Evolutionary conservation across 768 basidiomycete genomes (phyloP).

Genomic region (Amanita pseudoporphyria): DNA sequence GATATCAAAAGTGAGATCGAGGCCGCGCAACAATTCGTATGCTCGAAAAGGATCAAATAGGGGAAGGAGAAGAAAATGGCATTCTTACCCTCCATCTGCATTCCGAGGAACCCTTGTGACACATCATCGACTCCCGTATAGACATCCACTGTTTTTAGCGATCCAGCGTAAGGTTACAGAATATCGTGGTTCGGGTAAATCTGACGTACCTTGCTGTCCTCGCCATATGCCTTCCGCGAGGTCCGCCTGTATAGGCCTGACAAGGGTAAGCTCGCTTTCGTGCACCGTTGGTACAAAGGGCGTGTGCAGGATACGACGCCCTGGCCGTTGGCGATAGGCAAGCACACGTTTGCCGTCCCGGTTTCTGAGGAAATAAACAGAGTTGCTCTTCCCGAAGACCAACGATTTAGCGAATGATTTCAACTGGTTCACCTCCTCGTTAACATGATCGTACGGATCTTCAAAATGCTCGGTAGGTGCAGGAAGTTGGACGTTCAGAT

Average conservation of each 20-base stretch:
- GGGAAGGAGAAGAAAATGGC: neutral
- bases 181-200: neutral
- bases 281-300: constrained; percentile 27
- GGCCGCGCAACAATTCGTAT: constrained; percentile 18
- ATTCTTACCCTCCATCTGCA: constrained; percentile 16
- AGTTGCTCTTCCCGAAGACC: constrained; percentile 24
- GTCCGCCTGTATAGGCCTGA: constrained; percentile 19
- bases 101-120: constrained; percentile 8
- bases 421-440: neutral
- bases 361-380: constrained; percentile 22
- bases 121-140: constrained; percentile 14
- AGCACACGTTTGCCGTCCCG: constrained; percentile 22
- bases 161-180: neutral
- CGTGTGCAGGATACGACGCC: constrained; percentile 20
- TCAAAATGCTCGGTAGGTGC: neutral
- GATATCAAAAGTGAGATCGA: constrained; percentile 27
- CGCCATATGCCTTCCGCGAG: constrained; percentile 28
- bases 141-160: constrained; percentile 17
- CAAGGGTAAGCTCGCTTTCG: constrained; percentile 26
- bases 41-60: constrained; percentile 6
- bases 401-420: neutral
- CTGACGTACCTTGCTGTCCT: constrained; percentile 20
- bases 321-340: constrained; percentile 16
- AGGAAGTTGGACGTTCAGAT: constrained; percentile 3
- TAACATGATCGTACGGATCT: neutral